Base-by-base conservation (phyloP, 345 rosid species). In the Arabidopsis arenosa region DNA sequence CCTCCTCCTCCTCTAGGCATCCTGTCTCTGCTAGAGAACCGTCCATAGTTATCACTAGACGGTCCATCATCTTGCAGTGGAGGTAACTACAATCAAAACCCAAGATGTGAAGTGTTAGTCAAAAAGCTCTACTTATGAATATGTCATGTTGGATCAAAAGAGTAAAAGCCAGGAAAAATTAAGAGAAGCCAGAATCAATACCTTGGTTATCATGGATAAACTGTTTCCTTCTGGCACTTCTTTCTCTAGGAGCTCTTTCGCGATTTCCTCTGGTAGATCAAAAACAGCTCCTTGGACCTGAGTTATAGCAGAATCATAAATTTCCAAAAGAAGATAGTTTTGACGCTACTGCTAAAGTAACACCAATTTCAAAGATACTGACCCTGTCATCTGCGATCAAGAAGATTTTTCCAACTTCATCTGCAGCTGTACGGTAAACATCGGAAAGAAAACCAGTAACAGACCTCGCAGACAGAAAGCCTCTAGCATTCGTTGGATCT, bases 271-370 rank as follows among this genome's bases (percentile, higher is more conserved):
- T 0, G 98, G 96, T 53, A 94, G 86, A 85, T 94, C 98, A 77
- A 92, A 94, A 72, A 94, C 93, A 18, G 98, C 97, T 70, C 97
- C 98, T 85, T 90, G 98, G 69, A 92, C 80, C 98, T 94, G 88
- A 76, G 28, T 65, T 43, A 74, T 73, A 63, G 61, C 73, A 59
- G 75, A 68, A 59, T 66, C 58, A 45, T 30, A 55, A 48, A 52
- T 17, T 57, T 45, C 6, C 2, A 72, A n/a, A 26, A 74, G 61
- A 55, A 17, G 1, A 39, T 63, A 28, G 39, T 18, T 48, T 41
- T 40, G 13, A 70, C 7, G 17, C 47, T 4, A 60, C 30, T 63
- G 21, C 61, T 33, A 70, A 68, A 35, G 51, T 49, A 28, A 41
- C 17, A 3, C 59, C 45, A 36, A 32, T n/a, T 72, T 49, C 11